Percentiles rank a stretch among this genome's conserved stretches.
Conservation (phyloP, 768 basidiomycete genomes). For the Mycena leptocephala region DNA sequence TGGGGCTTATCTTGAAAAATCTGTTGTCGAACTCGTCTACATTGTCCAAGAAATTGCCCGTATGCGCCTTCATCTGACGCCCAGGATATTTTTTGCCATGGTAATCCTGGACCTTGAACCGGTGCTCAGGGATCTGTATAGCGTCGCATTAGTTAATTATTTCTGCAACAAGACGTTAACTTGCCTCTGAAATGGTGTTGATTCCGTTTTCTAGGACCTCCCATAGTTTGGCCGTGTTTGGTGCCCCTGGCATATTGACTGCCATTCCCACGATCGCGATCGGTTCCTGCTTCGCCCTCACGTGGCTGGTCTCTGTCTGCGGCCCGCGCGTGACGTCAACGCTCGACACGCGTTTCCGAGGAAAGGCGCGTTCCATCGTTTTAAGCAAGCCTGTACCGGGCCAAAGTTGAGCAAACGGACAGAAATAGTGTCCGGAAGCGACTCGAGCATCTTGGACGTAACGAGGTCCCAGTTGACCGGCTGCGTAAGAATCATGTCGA, state of each 20-base stretch:
- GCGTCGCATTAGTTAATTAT: too few relatives aligned
- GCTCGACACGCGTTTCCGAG: conserved; percentile 29
- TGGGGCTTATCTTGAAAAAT: conserved; percentile 83
- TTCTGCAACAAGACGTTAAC: too few relatives aligned
- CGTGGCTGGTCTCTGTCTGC: not conserved
- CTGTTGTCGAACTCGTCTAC: conserved; percentile 76
- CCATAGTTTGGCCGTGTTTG: conserved; percentile 68
- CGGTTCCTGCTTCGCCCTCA: conserved; percentile 58
- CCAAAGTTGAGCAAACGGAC: conserved; percentile 52
- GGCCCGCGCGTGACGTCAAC: conserved; percentile 12
- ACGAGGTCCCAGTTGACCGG: conserved; percentile 71
- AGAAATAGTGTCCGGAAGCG: not conserved
- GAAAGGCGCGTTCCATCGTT: conserved; percentile 23
- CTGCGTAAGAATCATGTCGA: conserved; percentile 66
- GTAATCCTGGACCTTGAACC: conserved; percentile 67
- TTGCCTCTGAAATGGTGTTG: conserved; percentile 73
- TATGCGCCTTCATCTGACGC: conserved; percentile 66
- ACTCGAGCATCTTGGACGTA: conserved; percentile 42
- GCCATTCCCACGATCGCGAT: conserved; percentile 86
- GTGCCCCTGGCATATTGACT: conserved; percentile 71
- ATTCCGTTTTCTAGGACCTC: conserved; percentile 69
- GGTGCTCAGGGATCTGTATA: conserved; percentile 76
- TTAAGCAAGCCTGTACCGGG: conserved; percentile 48
- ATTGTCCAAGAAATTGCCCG: conserved; percentile 76
- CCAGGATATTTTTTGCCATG: conserved; percentile 46